Evolutionary conservation across 352 stramenopile genomes (phyloP).

Genomic region (Phytophthora pseudosyringae): DNA sequence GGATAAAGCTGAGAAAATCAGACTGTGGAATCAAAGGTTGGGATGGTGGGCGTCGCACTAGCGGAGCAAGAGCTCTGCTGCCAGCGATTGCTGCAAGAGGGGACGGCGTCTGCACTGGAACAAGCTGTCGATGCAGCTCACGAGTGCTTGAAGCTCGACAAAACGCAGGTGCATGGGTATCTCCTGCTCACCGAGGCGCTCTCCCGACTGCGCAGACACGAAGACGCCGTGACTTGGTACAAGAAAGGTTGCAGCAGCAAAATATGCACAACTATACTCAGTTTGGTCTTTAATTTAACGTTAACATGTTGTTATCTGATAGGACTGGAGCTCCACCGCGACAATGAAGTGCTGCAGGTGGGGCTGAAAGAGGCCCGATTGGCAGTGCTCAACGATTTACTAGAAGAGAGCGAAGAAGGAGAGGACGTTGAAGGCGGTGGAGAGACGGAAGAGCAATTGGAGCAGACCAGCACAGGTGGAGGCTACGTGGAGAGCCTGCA

Average conservation of each 20-base stretch:
- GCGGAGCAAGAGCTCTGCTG: conserved; percentile 23
- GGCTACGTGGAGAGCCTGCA: conserved; percentile 1
- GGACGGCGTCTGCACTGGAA: conserved; percentile 17
- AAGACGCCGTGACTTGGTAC: conserved; percentile 50
- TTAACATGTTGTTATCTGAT: not conserved
- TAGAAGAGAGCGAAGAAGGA: conserved; percentile 45
- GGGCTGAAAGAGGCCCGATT: conserved; percentile 62
- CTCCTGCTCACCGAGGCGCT: conserved; percentile 48
- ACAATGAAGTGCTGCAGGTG: conserved; percentile 43
- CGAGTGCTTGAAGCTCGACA: conserved; percentile 32
- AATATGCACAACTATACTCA: not conserved
- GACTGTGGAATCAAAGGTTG: too few species aligned
- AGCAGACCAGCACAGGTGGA: not conserved
- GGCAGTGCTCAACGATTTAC: conserved; percentile 55
- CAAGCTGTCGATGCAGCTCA: conserved; percentile 41
- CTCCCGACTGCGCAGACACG: conserved; percentile 38
- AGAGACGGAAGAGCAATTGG: conserved; percentile 1
- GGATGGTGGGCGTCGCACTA: not conserved
- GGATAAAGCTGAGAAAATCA: too few species aligned
- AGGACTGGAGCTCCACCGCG: conserved; percentile 58
- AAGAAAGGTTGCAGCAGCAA: conserved; percentile 46
- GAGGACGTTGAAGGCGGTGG: conserved; percentile 34
- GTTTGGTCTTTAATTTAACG: not conserved
- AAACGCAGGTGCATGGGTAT: conserved; percentile 32
- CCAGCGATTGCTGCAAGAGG: conserved; percentile 40